These are phyloP conservation scores for Penicillium riverlandense DNA, from an alignment of 495 filamentous ascomycete species.

Conservation along the genomic window DNA sequence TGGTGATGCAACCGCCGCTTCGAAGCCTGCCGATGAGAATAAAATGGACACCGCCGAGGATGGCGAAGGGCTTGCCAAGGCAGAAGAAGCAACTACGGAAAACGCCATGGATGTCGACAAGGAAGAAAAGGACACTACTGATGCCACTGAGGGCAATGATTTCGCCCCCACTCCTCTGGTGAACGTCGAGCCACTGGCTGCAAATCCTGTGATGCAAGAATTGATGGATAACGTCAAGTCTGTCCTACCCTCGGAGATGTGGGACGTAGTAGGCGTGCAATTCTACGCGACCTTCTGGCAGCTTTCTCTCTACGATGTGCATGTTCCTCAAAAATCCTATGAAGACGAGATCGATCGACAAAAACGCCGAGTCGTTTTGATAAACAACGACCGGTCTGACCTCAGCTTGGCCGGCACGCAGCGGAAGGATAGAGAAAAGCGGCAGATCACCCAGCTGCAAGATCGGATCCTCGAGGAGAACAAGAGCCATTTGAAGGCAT, in stretches of 20 bases:
- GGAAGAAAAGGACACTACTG: slow-evolving; percentile 9
- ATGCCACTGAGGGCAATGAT: slow-evolving; percentile 3
- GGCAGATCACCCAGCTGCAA: slow-evolving; percentile 49
- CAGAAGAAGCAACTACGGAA: slow-evolving; percentile 9
- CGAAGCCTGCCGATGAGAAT: slow-evolving; percentile 18
- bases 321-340: slow-evolving; percentile 66
- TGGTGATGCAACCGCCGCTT: slow-evolving; percentile 12
- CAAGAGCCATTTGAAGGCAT: slow-evolving; percentile 56
- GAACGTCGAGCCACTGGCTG: slow-evolving; percentile 31
- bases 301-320: slow-evolving; percentile 71
- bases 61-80: slow-evolving; percentile 9
- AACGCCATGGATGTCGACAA: slow-evolving; percentile 34
- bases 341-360: slow-evolving; percentile 58
- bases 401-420: slow-evolving; percentile 53
- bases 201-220: slow-evolving; percentile 68
- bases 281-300: slow-evolving; percentile 96
- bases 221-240: slow-evolving; percentile 62
- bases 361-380: slow-evolving; percentile 49
- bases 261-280: slow-evolving; percentile 58
- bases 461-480: slow-evolving; percentile 63
- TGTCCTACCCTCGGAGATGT: slow-evolving; percentile 54
- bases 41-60: slow-evolving; percentile 29
- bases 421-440: slow-evolving; percentile 58
- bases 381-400: slow-evolving; percentile 66
- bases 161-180: slow-evolving; percentile 1